Base-by-base conservation (phyloP, 495 filamentous ascomycete species). In the Evansstolkia leycettana region DNA sequence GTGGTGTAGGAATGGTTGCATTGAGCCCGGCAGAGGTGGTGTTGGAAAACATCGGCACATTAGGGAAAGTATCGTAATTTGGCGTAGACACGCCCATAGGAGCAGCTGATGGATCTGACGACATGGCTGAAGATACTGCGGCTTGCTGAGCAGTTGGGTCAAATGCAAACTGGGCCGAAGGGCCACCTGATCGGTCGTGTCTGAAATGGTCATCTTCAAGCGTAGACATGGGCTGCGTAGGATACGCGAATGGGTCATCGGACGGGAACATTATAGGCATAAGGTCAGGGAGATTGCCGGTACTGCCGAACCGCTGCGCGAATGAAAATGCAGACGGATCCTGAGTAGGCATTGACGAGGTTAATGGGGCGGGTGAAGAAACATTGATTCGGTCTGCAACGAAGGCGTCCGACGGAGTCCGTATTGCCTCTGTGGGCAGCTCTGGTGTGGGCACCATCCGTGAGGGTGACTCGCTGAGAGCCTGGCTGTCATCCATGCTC, bases 241-340 rank as follows among this genome's bases (percentile, higher is more conserved):
- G 82, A 54, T 94, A 96, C 0, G 79, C 84, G 39, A 94, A 89
- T 0, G 88, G 84, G 50, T 96, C 87, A 16, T 75, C 70, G 0
- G 87, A 84, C 1, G 87, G 81, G 43, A 95, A 96, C 85, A 95
- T 94, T 57, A 94, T 80, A 8, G 80, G 73, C 54, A 79, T 80
- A 12, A 94, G 67, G 51, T 90, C 83, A 10, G 81, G 70, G 14
- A 92, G n/a, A 16, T 51, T 61, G 46, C 44, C 42, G 0, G 51
- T 50, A 38, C 52, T 60, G 10, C 42, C 46, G 31, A 56, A 55
- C 28, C 50, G 54, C 26, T 59, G 58, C 3, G 54, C 32, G 43
- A 44, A 50, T 25, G 46, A 52, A 10, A 54, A 33, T 17, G 40
- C 46, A 9, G 53, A 41, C 5, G 51, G 7, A 8, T 50, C 44